These are phyloP conservation scores for Prunus kanzakura DNA, from an alignment of 306 rosid species.

Conservation along the genomic window DNA sequence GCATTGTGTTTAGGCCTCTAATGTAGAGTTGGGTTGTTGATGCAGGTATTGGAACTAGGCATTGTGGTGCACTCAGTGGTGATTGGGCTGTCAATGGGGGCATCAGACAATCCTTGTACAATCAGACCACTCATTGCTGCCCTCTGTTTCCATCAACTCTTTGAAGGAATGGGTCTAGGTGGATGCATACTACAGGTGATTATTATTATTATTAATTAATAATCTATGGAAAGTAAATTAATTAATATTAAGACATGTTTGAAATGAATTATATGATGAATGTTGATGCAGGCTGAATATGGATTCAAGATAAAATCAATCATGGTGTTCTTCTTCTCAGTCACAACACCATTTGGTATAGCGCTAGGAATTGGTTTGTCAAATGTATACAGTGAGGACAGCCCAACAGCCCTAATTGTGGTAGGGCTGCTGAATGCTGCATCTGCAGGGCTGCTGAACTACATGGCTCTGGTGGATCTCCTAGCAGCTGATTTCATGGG, in stretches of 20 bases:
- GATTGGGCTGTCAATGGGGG: slow-evolving; percentile 72
- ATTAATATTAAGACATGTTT: not conserved
- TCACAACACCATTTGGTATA: slow-evolving; percentile 68
- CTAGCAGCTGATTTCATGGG: slow-evolving; percentile 61
- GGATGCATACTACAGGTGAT: slow-evolving; percentile 70
- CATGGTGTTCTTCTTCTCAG: slow-evolving; percentile 59
- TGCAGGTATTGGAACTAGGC: slow-evolving; percentile 61
- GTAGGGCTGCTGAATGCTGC: slow-evolving; percentile 60
- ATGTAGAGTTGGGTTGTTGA: not conserved
- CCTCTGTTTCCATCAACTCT: slow-evolving; percentile 74
- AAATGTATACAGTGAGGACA: slow-evolving; percentile 43
- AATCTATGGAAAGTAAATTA: not conserved
- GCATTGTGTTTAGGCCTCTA: too few species aligned
- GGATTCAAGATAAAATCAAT: slow-evolving; percentile 34
- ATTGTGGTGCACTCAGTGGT: slow-evolving; percentile 79
- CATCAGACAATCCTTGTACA: slow-evolving; percentile 66
- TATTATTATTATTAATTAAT: not conserved
- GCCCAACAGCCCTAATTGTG: slow-evolving; percentile 54
- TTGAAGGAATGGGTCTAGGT: slow-evolving; percentile 73
- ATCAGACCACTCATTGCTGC: slow-evolving; percentile 69
- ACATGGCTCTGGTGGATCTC: slow-evolving; percentile 67
- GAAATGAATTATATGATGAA: not conserved
- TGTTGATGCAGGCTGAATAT: slow-evolving; percentile 49
- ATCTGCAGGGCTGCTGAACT: slow-evolving; percentile 62
- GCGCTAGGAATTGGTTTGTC: slow-evolving; percentile 56